Evolutionary conservation across 805 yeast species (phyloP), one percentile per base, ranked within the genome.

Genomic region (Wickerhamomyces queroliae): DNA sequence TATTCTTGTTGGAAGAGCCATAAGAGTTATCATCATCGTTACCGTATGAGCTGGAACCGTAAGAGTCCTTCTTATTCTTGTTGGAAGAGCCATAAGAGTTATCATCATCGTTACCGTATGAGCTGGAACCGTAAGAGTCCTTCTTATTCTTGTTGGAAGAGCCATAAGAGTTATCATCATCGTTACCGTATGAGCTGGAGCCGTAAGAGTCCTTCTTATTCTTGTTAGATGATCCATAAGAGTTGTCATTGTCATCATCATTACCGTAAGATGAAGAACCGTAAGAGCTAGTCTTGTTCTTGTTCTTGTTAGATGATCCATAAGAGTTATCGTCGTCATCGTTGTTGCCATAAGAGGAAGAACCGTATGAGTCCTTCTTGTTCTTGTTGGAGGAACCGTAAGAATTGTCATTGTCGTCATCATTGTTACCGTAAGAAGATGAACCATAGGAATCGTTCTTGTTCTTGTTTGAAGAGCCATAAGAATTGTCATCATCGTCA

Each of bases 381-480:
- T 47, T n/a, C 18, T 13, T 28, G 9, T 16, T 28, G n/a, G 8
- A 9, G 20, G 50, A 51, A 31, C 61, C 62, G 41, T 43, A 55
- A 12, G 59, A 53, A 48, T 58, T 52, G 42, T 44, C 42, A 41
- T 56, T 39, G 29, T 34, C 56, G 44, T 41, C 44, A 39, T 32
- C 45, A 30, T 26, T 38, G 25, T 47, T 46, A 16, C 62, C 62
- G 36, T 56, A 57, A 12, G 61, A 52, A 31, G 52, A 43, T 57
- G 57, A 49, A 35, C 63, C 63, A 46, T 56, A 60, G 23, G 61
- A 49, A 42, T 50, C 48, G 38, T 48, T 35, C 44, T 48, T 41
- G 36, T 40, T 36, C 37, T 49, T 31, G 33, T 36, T 28, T 21
- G 54, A 49, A 25, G n/a, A n/a, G n/a, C 56, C 58, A 38, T 55